These are phyloP conservation scores for Leccinum laetum DNA, from an alignment of 1,284 basidiomycete species.

Conservation along the genomic window DNA sequence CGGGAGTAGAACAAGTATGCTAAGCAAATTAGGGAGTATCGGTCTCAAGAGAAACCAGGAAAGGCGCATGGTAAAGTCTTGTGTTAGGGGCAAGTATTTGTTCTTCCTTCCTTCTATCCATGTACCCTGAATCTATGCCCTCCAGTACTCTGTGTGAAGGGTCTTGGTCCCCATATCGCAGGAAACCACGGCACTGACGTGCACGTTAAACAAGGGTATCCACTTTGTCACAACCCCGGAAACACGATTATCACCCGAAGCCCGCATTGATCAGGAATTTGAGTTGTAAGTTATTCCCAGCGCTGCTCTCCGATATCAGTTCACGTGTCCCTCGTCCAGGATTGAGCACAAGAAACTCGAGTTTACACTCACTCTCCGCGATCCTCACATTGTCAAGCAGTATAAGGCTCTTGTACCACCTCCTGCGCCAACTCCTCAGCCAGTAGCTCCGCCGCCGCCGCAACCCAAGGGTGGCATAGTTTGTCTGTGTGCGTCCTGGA, in stretches of 20 bases:
- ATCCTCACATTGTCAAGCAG: constrained; percentile 78
- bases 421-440: constrained; percentile 44
- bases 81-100: constrained; percentile 67
- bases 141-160: constrained; percentile 78
- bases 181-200: constrained; percentile 76
- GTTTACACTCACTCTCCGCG: constrained; percentile 83
- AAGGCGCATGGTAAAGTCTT: constrained; percentile 93
- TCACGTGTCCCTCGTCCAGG: constrained; percentile 37
- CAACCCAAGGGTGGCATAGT: constrained; percentile 59
- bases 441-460: constrained; percentile 35
- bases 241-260: constrained; percentile 59
- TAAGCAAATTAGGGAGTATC: constrained; percentile 82
- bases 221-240: constrained; percentile 96
- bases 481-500: no score
- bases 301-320: not conserved
- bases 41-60: constrained; percentile 72
- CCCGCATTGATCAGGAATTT: constrained; percentile 89
- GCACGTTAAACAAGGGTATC: constrained; percentile 95
- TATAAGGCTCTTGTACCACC: constrained; percentile 60
- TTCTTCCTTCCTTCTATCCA: not conserved
- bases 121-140: constrained; percentile 3
- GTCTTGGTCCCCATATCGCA: constrained; percentile 74
- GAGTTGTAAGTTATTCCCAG: constrained; percentile 67
- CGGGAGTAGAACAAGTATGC: constrained; percentile 83
- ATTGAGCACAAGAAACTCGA: constrained; percentile 90